Evolutionary conservation across 2,329 filamentous ascomycete genomes (phyloP).

Genomic region (Aspergillus costaricaensis): DNA sequence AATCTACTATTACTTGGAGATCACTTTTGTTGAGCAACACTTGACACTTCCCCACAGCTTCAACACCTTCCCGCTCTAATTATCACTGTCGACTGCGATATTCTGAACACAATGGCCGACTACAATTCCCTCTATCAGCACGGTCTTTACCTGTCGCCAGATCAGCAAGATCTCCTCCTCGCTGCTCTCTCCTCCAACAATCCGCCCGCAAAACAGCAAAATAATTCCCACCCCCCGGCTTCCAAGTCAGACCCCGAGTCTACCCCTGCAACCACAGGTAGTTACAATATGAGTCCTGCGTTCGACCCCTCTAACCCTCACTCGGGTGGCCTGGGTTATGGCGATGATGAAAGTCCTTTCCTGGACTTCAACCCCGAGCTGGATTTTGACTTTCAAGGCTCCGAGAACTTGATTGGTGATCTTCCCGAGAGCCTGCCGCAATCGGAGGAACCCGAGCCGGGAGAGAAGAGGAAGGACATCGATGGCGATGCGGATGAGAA

Average conservation of each 20-base stretch:
- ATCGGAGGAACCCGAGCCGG: conserved; percentile 53
- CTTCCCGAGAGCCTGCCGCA: conserved; percentile 55
- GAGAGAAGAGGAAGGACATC: conserved; percentile 62
- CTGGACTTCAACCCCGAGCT: conserved; percentile 80
- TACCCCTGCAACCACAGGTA: conserved; percentile 42
- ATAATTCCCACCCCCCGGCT: conserved; percentile 21
- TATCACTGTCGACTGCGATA: neutral
- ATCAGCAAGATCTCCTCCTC: conserved; percentile 75
- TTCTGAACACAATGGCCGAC: conserved; percentile 36
- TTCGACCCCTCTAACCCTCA: conserved; percentile 39
- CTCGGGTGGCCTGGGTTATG: conserved; percentile 54
- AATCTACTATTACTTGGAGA: neutral
- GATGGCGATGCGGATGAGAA: conserved; percentile 60
- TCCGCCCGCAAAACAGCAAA: conserved; percentile 37
- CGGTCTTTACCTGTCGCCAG: conserved; percentile 70
- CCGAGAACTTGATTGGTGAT: conserved; percentile 73
- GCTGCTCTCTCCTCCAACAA: conserved; percentile 74
- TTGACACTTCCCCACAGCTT: neutral
- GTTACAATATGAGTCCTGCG: conserved; percentile 37
- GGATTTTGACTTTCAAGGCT: conserved; percentile 68
- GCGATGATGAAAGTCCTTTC: conserved; percentile 72
- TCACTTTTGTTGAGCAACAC: neutral
- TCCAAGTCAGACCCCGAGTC: conserved; percentile 27
- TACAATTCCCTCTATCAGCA: conserved; percentile 47
- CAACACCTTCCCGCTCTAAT: neutral